Base-by-base conservation (phyloP, 257 asterid species). In the Primulina eburnea region DNA sequence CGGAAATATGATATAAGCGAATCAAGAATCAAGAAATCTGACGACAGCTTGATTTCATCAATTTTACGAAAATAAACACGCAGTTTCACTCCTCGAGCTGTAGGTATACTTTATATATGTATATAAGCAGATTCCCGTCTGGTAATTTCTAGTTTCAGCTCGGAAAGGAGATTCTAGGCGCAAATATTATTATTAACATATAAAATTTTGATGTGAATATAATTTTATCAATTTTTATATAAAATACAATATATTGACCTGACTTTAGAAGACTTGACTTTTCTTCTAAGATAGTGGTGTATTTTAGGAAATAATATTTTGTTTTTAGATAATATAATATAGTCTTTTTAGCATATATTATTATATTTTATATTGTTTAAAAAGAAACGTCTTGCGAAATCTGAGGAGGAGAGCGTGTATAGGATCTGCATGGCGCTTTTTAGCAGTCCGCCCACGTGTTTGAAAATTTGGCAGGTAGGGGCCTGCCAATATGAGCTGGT, bases 111-210 rank as follows among this genome's bases (percentile, higher is more conserved):
- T 20, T 56, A 35, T 76, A 30, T 2, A 70, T 30, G 69, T 71
- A 68, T 38, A 71, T 64, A 71, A 58, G 74, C 73, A 67, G 79
- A 75, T 64, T 59, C 56, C 52, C 47, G 69, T 61, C 74, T 61
- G 65, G 70, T 70, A 60, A 62, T 71, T 82, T 81, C 79, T 80
- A 75, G 65, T 81, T 80, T 75, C 76, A 72, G 86, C 60, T 77
- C 72, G 73, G 60, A 79, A 77, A 77, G 67, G 61, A 75, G 74
- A 74, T 77, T 74, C 74, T 78, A 75, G 58, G 65, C 67, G 62
- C 57, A 29, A 4, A 21, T 62, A 58, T 78, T 76, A 17, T 50
- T 80, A 55, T 71, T 33, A 30, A 5, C 7, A 12, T 43, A 43
- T 43, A 1, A 38, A 43, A 43, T 43, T 43, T 43, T 12, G 53